Conservation (phyloP, 73 alveolate species). For the Tetrahymena borealis region DNA sequence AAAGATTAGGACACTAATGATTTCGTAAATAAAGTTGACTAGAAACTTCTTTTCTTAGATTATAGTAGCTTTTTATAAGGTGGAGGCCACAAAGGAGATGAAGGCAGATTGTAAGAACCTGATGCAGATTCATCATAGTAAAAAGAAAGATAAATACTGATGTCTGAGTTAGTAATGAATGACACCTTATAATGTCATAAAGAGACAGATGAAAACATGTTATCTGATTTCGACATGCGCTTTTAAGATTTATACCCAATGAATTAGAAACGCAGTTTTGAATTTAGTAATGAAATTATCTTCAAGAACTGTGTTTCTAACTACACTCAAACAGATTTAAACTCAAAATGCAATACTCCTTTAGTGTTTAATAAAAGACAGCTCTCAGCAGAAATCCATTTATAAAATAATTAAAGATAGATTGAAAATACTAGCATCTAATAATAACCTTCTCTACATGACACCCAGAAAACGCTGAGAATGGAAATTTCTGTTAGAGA, state of each 20-base stretch:
- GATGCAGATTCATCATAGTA: neutral
- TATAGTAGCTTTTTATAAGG: neutral
- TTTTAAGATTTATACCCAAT: neutral
- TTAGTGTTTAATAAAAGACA: neutral
- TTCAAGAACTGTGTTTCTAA: neutral
- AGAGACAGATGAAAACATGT: neutral
- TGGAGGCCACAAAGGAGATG: neutral
- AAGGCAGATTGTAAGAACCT: neutral
- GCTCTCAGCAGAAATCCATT: too few relatives aligned
- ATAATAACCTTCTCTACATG: too few relatives aligned
- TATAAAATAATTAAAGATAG: too few relatives aligned
- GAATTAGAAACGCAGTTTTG: neutral
- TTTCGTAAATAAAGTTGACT: neutral
- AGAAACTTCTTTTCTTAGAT: neutral
- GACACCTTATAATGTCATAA: neutral
- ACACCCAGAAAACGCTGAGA: too few relatives aligned
- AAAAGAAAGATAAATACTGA: neutral
- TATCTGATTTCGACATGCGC: neutral
- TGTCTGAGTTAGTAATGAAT: neutral
- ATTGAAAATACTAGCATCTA: too few relatives aligned
- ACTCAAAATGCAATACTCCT: neutral
- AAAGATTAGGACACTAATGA: neutral
- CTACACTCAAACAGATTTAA: neutral
- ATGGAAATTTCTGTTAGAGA: too few relatives aligned
- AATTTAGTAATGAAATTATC: neutral